These are phyloP conservation scores for Aureobasidium sp. DNA, from an alignment of 2,329 filamentous ascomycete species.

Conservation along the genomic window DNA sequence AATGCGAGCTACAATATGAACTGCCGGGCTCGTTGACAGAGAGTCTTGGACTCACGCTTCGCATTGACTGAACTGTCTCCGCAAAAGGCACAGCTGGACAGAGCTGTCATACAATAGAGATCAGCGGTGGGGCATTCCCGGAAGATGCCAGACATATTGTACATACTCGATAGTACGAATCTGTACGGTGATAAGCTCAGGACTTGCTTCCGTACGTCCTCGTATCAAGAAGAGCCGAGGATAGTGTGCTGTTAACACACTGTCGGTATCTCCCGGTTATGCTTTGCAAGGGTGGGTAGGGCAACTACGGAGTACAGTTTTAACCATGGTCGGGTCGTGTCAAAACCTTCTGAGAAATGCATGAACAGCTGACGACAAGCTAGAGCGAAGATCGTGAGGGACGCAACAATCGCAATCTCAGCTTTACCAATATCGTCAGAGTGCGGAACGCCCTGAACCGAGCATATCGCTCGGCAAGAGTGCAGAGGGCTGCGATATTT, in stretches of 20 bases:
- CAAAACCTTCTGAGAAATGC: neutral
- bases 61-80: neutral
- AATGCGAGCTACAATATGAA: neutral
- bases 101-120: neutral
- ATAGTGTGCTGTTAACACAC: neutral
- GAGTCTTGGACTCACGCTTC: too few relatives aligned
- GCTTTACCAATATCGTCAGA: too few relatives aligned
- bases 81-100: neutral
- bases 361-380: too few relatives aligned
- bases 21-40: neutral
- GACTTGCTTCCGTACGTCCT: neutral
- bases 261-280: neutral
- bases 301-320: neutral
- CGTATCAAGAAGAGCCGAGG: neutral
- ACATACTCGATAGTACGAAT: too few relatives aligned
- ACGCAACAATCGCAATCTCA: too few relatives aligned
- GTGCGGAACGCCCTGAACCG: too few relatives aligned
- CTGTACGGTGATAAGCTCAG: neutral
- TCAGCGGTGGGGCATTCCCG: neutral
- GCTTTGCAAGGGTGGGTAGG: neutral
- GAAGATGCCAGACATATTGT: too few relatives aligned
- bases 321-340: neutral
- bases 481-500: too few relatives aligned
- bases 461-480: too few relatives aligned
- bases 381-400: too few relatives aligned